Percentiles rank a stretch among this genome's conserved stretches.
These are phyloP conservation scores for Parasitella parasitica DNA, from an alignment of 371 early-diverging fungal genomes.

Conservation along the genomic window DNA sequence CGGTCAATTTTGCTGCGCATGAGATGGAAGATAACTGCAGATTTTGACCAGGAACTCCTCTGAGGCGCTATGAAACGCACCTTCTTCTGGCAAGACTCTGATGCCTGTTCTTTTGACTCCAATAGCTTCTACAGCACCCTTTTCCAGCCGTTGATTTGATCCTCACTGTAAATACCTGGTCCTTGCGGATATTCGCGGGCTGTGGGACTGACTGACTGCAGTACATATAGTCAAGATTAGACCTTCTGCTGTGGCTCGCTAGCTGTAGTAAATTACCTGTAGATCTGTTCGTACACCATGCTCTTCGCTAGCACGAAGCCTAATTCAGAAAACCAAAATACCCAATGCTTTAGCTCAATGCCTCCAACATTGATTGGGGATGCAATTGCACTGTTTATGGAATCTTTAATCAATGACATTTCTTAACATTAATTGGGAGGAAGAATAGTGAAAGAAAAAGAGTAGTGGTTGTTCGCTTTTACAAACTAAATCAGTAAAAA, in stretches of 20 bases:
- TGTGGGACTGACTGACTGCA: constrained; percentile 29
- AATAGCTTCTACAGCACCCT: constrained; percentile 43
- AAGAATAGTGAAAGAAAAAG: no score
- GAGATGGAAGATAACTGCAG: constrained; percentile 22
- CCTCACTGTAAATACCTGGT: constrained; percentile 48
- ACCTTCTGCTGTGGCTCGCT: constrained; percentile 57
- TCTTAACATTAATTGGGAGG: no score
- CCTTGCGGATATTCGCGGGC: constrained; percentile 37
- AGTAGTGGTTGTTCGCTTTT: no score
- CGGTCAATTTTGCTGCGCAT: constrained; percentile 22
- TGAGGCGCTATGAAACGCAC: constrained; percentile 23
- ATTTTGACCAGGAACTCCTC: constrained; percentile 32
- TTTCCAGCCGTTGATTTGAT: constrained; percentile 59
- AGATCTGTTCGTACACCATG: constrained; percentile 43
- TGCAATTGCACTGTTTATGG: constrained; percentile 9
- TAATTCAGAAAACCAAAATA: no score
- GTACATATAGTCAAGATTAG: constrained; percentile 59
- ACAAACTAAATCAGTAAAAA: no score
- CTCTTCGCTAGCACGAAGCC: constrained; percentile 50
- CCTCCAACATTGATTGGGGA: constrained; percentile 35
- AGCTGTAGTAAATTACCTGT: constrained; percentile 52
- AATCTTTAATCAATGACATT: background rate
- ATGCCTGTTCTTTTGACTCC: constrained; percentile 28
- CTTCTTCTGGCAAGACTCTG: constrained; percentile 23
- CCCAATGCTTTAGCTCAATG: constrained; percentile 43